Percentiles rank a stretch among this genome's conserved stretches.
Conservation (phyloP, 441 rosid genomes). For the Populus hybrid region DNA sequence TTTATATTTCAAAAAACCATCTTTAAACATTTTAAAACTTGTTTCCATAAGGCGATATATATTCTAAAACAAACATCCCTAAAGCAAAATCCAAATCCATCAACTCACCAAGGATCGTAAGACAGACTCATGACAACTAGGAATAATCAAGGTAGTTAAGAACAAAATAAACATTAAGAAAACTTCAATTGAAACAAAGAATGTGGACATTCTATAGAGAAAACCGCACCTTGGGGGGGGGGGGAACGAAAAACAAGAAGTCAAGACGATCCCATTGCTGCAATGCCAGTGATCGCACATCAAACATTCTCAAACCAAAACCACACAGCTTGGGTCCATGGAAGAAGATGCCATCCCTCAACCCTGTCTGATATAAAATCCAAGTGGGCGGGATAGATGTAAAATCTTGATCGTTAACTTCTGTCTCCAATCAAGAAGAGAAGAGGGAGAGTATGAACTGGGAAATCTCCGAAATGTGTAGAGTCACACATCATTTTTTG, state of each 20-base stretch:
- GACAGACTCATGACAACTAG: background rate
- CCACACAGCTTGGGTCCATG: background rate
- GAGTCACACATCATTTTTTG: background rate
- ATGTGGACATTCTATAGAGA: background rate
- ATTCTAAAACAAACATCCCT: background rate
- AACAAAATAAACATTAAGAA: background rate
- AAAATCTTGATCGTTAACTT: constrained; percentile 13
- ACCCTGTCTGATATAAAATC: background rate
- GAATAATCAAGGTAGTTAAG: background rate
- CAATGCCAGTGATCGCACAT: background rate
- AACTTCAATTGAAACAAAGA: background rate
- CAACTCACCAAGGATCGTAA: background rate
- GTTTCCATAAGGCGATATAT: background rate
- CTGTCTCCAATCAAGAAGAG: constrained; percentile 19
- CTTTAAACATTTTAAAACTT: background rate
- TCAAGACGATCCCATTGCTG: background rate
- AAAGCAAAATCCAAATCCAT: background rate
- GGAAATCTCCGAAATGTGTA: constrained; percentile 8
- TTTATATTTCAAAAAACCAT: background rate
- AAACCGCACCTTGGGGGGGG: background rate
- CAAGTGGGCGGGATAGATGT: background rate
- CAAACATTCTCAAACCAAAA: constrained; percentile 1
- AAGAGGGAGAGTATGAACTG: constrained; percentile 18
- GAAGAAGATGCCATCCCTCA: background rate
- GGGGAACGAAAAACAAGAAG: background rate